These are phyloP conservation scores for Ajuga reptans DNA, from an alignment of 305 asterid species.

Conservation along the genomic window DNA sequence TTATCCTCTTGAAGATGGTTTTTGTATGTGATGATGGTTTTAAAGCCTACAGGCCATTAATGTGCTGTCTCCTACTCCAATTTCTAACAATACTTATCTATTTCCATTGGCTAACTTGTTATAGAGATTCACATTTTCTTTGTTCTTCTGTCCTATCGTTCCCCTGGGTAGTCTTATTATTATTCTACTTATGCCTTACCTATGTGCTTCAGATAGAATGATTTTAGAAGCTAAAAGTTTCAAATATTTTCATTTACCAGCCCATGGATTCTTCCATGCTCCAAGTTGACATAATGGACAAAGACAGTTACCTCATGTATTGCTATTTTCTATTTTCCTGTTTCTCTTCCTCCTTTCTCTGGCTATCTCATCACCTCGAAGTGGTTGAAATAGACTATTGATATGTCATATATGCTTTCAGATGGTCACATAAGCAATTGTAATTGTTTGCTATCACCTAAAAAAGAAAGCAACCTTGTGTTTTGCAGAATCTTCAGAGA, in stretches of 20 bases:
- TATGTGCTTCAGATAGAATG: no score
- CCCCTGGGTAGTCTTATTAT: not conserved
- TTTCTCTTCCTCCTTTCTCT: not conserved
- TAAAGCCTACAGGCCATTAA: not conserved
- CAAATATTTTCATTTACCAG: no score
- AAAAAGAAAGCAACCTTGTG: constrained; percentile 5
- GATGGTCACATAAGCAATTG: not conserved
- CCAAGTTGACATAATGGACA: not conserved
- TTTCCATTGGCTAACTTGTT: not conserved
- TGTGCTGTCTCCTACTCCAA: not conserved
- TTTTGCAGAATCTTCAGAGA: constrained; percentile 66
- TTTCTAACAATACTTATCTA: not conserved
- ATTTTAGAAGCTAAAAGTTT: no score
- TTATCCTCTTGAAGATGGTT: not conserved
- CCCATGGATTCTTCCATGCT: no score
- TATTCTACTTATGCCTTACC: not conserved
- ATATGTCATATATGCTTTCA: constrained; percentile 2
- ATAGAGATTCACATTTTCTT: not conserved
- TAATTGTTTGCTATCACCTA: constrained; percentile 3
- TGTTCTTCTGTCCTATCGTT: not conserved
- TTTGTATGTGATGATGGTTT: not conserved
- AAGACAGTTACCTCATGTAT: not conserved
- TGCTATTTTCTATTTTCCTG: no score
- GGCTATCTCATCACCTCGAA: constrained; percentile 6
- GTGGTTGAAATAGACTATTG: constrained; percentile 1